Evolutionary conservation across 177 flowering plant species (phyloP).

Genomic region (Vitis hybrid): DNA sequence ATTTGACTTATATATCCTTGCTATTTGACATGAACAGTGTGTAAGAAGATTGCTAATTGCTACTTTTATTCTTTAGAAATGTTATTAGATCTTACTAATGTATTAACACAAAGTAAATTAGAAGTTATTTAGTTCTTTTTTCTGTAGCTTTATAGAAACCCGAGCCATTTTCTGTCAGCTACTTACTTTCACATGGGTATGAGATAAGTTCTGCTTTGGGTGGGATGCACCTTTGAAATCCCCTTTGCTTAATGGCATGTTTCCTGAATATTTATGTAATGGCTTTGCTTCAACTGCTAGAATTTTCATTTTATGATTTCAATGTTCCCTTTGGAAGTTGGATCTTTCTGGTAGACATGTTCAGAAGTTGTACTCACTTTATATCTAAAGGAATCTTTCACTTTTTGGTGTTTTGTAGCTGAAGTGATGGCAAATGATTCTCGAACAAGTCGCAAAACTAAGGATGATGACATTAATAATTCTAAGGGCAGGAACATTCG

Average conservation of each 20-base stretch:
- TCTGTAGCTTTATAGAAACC: too few species aligned
- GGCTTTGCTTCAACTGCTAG: background rate
- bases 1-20: too few species aligned
- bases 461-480: conserved; percentile 29
- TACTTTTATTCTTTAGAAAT: too few species aligned
- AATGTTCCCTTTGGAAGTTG: background rate
- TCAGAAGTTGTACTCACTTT: background rate
- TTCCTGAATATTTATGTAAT: background rate
- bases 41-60: too few species aligned
- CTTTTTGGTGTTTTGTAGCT: background rate
- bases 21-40: too few species aligned
- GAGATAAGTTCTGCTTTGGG: too few species aligned
- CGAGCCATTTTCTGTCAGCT: too few species aligned
- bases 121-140: too few species aligned
- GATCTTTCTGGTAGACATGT: background rate
- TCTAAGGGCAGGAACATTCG: conserved; percentile 22
- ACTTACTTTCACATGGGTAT: too few species aligned
- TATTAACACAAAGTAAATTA: too few species aligned
- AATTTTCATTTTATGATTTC: background rate
- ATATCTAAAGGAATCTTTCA: background rate
- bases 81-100: too few species aligned
- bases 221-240: too few species aligned
- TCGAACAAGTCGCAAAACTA: conserved; percentile 29
- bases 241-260: background rate
- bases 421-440: conserved; percentile 41